Conservation (phyloP, 176 grass and related monocot species). For the Cenchrus americanus region DNA sequence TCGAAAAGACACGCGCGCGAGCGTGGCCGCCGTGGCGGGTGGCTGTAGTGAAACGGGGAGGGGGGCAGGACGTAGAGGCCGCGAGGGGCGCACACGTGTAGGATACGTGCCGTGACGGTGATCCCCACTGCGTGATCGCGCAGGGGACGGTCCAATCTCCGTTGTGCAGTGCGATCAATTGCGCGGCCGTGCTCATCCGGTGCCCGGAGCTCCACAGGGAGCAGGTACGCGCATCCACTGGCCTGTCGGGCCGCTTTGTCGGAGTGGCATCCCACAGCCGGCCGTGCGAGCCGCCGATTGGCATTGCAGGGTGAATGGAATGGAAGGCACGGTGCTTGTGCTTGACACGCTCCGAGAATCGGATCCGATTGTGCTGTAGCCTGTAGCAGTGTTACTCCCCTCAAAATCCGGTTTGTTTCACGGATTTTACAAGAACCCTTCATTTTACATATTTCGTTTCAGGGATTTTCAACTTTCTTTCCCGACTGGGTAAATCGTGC, state of each 20-base stretch:
- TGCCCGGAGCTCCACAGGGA: not conserved
- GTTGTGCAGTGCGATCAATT: slow-evolving; percentile 22
- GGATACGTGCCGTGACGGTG: slow-evolving; percentile 37
- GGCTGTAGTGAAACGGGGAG: not conserved
- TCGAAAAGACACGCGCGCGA: not conserved
- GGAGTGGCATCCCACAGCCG: not conserved
- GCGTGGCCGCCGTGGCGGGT: not conserved
- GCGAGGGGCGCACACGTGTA: slow-evolving; percentile 20
- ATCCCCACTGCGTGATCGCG: slow-evolving; percentile 14
- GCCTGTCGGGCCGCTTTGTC: not conserved
- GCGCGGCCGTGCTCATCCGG: not conserved
- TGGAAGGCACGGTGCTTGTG: not conserved
- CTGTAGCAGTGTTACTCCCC: no score
- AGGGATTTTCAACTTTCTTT: no score
- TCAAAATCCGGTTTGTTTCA: no score
- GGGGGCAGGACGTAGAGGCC: not conserved
- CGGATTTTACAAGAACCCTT: no score
- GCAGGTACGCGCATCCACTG: not conserved
- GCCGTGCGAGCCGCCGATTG: not conserved
- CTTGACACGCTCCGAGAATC: not conserved
- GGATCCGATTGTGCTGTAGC: not conserved
- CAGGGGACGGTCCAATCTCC: slow-evolving; percentile 19
- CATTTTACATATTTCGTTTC: no score
- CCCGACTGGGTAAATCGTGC: no score
- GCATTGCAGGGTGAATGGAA: not conserved